phyloP scores from a whole-genome alignment of 257 asterid species.

The Nicotiana knightiana region DNA sequence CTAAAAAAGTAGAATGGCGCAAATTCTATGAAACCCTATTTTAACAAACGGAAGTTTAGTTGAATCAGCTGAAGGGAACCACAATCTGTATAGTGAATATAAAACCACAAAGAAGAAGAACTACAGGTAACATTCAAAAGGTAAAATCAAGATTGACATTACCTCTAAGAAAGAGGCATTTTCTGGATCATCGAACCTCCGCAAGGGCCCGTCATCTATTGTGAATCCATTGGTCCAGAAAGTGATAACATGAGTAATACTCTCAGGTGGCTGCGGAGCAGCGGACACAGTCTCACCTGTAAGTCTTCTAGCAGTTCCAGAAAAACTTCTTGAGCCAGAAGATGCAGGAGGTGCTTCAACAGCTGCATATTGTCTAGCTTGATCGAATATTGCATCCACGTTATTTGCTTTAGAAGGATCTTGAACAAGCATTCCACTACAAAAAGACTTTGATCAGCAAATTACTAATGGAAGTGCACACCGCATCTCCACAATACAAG shows the following conservation, averaged over 20 bases:
- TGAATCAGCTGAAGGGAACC: background rate
- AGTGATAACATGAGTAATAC: slow-evolving; percentile 42
- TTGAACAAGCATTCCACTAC: slow-evolving; percentile 84
- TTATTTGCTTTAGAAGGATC: slow-evolving; percentile 56
- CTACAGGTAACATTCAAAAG: background rate
- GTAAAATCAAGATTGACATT: slow-evolving; percentile 1
- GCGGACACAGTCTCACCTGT: slow-evolving; percentile 54
- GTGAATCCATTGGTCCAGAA: slow-evolving; percentile 88
- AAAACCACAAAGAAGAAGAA: background rate
- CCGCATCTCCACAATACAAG: background rate
- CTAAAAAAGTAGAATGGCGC: background rate
- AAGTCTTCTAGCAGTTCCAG: slow-evolving; percentile 71
- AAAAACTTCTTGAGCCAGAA: slow-evolving; percentile 63
- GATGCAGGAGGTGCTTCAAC: slow-evolving; percentile 53
- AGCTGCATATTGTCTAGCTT: slow-evolving; percentile 61
- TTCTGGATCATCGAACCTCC: slow-evolving; percentile 74
- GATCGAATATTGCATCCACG: slow-evolving; percentile 60
- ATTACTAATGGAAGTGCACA: background rate
- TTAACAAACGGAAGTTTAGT: background rate
- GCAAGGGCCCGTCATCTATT: slow-evolving; percentile 68
- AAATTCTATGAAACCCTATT: background rate
- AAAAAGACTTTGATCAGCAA: slow-evolving; percentile 12
- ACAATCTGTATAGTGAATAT: background rate
- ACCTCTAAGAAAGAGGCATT: slow-evolving; percentile 79
- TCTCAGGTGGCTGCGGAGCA: slow-evolving; percentile 51